phyloP scores from a whole-genome alignment of 805 yeast species.

The Spathaspora arborariae region DNA sequence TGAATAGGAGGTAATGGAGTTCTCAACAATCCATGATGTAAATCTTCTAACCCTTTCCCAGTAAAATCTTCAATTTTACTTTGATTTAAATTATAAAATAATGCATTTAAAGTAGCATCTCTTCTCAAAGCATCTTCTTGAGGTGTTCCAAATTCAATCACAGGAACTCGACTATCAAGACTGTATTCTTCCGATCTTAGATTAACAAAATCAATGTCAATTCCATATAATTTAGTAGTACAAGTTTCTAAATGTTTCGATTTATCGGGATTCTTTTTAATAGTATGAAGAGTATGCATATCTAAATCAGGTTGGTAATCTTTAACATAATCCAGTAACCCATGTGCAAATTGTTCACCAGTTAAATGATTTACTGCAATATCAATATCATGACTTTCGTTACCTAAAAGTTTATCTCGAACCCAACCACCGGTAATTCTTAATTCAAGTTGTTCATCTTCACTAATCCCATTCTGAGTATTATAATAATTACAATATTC shows the following conservation, averaged over 20 bases:
- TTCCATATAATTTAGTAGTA: slow-evolving; percentile 76
- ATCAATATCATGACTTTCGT: slow-evolving; percentile 81
- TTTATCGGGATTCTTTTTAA: slow-evolving; percentile 90
- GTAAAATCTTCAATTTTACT: slow-evolving; percentile 82
- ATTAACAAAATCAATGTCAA: slow-evolving; percentile 93
- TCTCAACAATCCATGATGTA: slow-evolving; percentile 64
- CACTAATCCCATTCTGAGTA: slow-evolving; percentile 8
- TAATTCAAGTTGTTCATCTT: slow-evolving; percentile 39
- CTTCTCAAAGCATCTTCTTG: slow-evolving; percentile 87
- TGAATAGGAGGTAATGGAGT: slow-evolving; percentile 85
- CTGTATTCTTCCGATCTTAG: slow-evolving; percentile 85
- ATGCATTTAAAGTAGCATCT: slow-evolving; percentile 92
- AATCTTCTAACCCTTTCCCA: slow-evolving; percentile 66
- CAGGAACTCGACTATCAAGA: slow-evolving; percentile 81
- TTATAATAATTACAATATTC: slow-evolving; percentile 40
- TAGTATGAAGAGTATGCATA: slow-evolving; percentile 60
- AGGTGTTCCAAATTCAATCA: slow-evolving; percentile 81
- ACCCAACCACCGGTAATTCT: slow-evolving; percentile 99
- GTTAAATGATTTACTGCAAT: slow-evolving; percentile 82
- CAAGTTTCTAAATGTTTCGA: slow-evolving; percentile 97
- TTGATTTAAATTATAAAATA: slow-evolving; percentile 77
- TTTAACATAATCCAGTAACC: slow-evolving; percentile 48
- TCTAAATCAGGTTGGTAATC: slow-evolving; percentile 23
- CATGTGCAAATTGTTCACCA: slow-evolving; percentile 81
- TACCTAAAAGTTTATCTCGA: slow-evolving; percentile 84